Conservation (phyloP, 2,329 filamentous ascomycete species). For the Pseudogymnoascus sp. region DNA sequence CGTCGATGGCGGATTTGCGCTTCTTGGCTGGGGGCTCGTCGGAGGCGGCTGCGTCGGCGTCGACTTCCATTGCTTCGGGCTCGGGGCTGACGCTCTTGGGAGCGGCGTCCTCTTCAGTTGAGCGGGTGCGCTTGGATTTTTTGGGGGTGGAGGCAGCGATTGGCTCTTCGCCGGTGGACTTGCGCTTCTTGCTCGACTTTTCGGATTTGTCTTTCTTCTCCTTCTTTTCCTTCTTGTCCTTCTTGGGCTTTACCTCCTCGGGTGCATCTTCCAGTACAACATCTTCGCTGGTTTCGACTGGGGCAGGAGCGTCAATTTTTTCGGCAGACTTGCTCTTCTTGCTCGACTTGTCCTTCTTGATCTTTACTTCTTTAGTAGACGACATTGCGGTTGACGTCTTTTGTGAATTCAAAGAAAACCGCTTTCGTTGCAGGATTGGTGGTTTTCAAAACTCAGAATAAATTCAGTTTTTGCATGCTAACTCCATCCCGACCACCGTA, state of each 20-base stretch:
- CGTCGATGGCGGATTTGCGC: constrained; percentile 53
- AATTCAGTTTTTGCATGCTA: constrained; percentile 1
- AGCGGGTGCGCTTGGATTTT: constrained; percentile 4
- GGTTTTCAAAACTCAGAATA: neutral
- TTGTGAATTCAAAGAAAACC: neutral
- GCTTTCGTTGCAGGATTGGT: neutral
- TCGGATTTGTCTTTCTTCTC: constrained; percentile 28
- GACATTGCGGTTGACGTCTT: constrained; percentile 3
- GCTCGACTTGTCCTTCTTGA: constrained; percentile 15
- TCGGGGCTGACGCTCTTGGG: constrained; percentile 14
- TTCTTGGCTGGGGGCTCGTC: constrained; percentile 40
- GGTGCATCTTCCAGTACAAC: neutral
- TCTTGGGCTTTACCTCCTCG: constrained; percentile 12
- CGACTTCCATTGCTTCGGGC: neutral
- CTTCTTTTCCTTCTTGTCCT: constrained; percentile 16
- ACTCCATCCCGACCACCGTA: neutral
- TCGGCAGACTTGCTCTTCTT: constrained; percentile 24
- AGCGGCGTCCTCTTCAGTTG: neutral
- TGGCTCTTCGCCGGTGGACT: constrained; percentile 34
- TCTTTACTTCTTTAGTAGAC: constrained; percentile 8
- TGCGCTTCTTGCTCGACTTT: constrained; percentile 36
- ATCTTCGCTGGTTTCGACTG: neutral
- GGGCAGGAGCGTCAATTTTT: constrained; percentile 14
- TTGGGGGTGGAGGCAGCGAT: neutral
- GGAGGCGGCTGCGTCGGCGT: neutral